Evolutionary conservation across 352 stramenopile species (phyloP), one percentile per base, ranked within the genome.

Genomic region (Pythium folliculosum): DNA sequence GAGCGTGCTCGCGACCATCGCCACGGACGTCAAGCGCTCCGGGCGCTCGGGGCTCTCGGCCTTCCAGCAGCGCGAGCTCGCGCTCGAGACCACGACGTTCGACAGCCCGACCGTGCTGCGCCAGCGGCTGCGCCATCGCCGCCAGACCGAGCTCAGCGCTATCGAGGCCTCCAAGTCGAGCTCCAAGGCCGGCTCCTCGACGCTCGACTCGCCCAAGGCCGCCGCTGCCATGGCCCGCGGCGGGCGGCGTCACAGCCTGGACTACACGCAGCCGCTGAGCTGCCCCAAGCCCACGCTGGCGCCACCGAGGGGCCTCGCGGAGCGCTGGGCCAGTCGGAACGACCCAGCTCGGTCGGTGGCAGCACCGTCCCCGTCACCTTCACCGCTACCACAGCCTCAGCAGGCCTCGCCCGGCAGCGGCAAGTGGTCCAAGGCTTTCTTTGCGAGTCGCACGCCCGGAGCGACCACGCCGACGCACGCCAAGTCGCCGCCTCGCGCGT

Each of bases 341-440:
- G 16, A 25, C 12, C 38, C 22, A 51, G 7, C 16, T 37, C 7
- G 10, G 22, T 16, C 54, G 5, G 13, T 32, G 7, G 54, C 25
- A n/a, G 12, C 56, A 25, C 8, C 22, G 43, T 30, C 50, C 1
- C 22, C 50, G 38, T 60, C 65, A n/a, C 57, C 64, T 47, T 17
- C 14, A 3, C 40, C 40, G 40, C 14, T 16, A n/a, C 9, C 13
- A 3, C 40, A 21, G 17, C 47, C 13, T 21, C 30, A 21, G n/a
- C 30, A 43, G 10, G 43, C 53, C 14, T 57, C 55, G 14, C 51
- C 66, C 3, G 40, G 40, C 6, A 43, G 22, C 13, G 38, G 38
- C 5, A 65, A 61, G 35, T 74, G 61, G 67, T 67, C 67, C 16
- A 67, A 67, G 25, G 55, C 62, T 2, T 74, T 74, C 49, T 66